Percentiles rank a stretch among this genome's conserved stretches.
Conservation (phyloP, 73 alveolate genomes). For the Paramecium pentaurelia region DNA sequence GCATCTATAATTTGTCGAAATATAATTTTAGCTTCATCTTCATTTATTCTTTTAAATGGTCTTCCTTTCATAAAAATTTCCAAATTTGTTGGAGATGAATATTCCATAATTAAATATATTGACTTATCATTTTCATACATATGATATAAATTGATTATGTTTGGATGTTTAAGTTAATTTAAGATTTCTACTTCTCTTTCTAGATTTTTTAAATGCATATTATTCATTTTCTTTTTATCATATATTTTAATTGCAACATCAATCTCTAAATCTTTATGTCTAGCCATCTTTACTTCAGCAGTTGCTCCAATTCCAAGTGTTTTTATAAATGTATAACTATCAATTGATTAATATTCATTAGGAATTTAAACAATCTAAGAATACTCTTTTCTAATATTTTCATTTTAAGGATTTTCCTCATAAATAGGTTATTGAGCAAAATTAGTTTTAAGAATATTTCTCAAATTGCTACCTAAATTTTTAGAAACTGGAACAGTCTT, state of each 20-base stretch:
- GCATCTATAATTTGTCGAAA: conserved; percentile 71
- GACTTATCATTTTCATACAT: conserved; percentile 53
- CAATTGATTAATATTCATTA: neutral
- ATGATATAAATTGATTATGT: conserved; percentile 47
- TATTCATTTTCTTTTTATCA: conserved; percentile 56
- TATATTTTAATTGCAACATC: conserved; percentile 63
- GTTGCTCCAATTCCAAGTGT: conserved; percentile 58
- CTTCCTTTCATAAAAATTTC: conserved; percentile 58
- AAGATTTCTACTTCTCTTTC: conserved; percentile 60
- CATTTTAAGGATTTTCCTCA: conserved; percentile 20
- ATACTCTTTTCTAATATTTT: conserved; percentile 12
- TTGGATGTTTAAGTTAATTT: conserved; percentile 39
- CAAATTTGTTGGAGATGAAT: conserved; percentile 65
- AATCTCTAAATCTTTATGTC: conserved; percentile 22
- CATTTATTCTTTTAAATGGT: conserved; percentile 65
- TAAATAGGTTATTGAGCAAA: neutral
- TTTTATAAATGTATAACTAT: conserved; percentile 16
- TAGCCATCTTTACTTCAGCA: conserved; percentile 54
- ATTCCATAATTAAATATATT: conserved; percentile 71
- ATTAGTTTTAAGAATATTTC: conserved; percentile 37
- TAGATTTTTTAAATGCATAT: conserved; percentile 18
- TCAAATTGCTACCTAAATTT: conserved; percentile 22
- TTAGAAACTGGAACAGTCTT: neutral
- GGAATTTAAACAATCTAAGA: conserved; percentile 2
- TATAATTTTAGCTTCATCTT: conserved; percentile 72